phyloP scores from a whole-genome alignment of 192 early-diverging fungal species.

The Thamnidium elegans region DNA sequence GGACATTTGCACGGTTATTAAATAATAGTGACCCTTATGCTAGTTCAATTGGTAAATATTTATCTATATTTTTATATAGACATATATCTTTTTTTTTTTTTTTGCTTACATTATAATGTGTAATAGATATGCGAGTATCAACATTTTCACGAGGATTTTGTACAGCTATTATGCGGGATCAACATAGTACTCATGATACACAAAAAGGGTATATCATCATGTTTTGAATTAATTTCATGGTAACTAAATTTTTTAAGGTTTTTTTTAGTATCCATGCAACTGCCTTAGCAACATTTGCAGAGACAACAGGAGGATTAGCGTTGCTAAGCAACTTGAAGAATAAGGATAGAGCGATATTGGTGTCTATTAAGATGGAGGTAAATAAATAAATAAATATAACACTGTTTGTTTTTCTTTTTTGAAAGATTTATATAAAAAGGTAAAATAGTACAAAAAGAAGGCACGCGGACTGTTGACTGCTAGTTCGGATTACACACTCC shows the following conservation, averaged over 20 bases:
- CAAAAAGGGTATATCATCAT: conserved; percentile 34
- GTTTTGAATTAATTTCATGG: neutral
- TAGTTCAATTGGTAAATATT: conserved; percentile 41
- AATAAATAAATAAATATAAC: conserved; percentile 1
- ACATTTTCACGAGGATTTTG: conserved; percentile 53
- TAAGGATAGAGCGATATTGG: conserved; percentile 50
- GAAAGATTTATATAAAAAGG: conserved; percentile 1
- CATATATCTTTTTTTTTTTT: conserved; percentile 17
- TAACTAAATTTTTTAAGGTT: neutral
- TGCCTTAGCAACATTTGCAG: conserved; percentile 53
- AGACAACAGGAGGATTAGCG: conserved; percentile 54
- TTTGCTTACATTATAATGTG: neutral
- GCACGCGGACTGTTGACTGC: conserved; percentile 42
- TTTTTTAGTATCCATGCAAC: conserved; percentile 47
- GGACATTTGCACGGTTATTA: conserved; percentile 46
- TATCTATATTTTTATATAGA: neutral
- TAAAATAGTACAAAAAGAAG: conserved; percentile 39
- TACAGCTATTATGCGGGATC: conserved; percentile 55
- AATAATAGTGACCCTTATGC: conserved; percentile 49
- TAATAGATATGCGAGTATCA: conserved; percentile 49
- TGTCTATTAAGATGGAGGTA: conserved; percentile 52
- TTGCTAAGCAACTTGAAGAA: conserved; percentile 43
- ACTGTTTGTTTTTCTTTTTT: neutral
- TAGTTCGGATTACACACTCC: conserved; percentile 28
- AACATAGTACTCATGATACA: conserved; percentile 47